Conservation (phyloP, 192 early-diverging fungal genomes). For the Umbelopsis isabellina region DNA sequence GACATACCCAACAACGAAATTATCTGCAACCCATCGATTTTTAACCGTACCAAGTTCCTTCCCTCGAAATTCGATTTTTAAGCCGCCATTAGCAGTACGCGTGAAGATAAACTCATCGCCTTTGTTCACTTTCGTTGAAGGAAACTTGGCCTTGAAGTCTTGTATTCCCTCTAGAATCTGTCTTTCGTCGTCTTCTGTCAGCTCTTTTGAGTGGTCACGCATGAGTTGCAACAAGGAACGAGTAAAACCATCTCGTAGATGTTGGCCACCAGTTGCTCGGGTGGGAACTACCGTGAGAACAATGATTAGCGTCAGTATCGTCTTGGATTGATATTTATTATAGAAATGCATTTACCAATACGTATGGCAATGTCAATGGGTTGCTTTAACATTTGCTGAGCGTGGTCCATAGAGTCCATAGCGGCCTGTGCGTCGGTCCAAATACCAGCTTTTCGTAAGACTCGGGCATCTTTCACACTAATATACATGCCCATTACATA, state of each 20-base stretch:
- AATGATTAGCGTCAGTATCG: slow-evolving; percentile 19
- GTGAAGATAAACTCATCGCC: slow-evolving; percentile 54
- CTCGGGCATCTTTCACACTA: slow-evolving; percentile 46
- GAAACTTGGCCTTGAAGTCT: slow-evolving; percentile 55
- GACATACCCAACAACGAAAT: slow-evolving; percentile 56
- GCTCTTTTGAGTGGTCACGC: slow-evolving; percentile 36
- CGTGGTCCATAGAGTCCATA: slow-evolving; percentile 31
- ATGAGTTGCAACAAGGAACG: slow-evolving; percentile 46
- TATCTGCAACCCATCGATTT: slow-evolving; percentile 53
- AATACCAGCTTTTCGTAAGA: slow-evolving; percentile 29
- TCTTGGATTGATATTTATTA: slow-evolving; percentile 27
- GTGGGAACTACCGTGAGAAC: slow-evolving; percentile 41
- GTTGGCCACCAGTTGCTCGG: slow-evolving; percentile 50
- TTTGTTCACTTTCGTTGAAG: slow-evolving; percentile 48
- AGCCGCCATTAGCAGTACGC: slow-evolving; percentile 45
- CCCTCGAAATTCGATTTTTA: slow-evolving; percentile 44
- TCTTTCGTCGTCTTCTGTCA: slow-evolving; percentile 47
- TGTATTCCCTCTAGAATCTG: slow-evolving; percentile 52
- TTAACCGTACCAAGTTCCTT: slow-evolving; percentile 45
- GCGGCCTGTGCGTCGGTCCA: not conserved
- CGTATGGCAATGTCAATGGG: slow-evolving; percentile 52
- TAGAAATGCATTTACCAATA: slow-evolving; percentile 30
- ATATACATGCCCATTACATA: slow-evolving; percentile 58
- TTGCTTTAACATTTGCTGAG: slow-evolving; percentile 37
- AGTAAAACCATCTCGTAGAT: slow-evolving; percentile 63